Evolutionary conservation across 2,329 filamentous ascomycete genomes (phyloP).

Genomic region (Epichloe uncinata): DNA sequence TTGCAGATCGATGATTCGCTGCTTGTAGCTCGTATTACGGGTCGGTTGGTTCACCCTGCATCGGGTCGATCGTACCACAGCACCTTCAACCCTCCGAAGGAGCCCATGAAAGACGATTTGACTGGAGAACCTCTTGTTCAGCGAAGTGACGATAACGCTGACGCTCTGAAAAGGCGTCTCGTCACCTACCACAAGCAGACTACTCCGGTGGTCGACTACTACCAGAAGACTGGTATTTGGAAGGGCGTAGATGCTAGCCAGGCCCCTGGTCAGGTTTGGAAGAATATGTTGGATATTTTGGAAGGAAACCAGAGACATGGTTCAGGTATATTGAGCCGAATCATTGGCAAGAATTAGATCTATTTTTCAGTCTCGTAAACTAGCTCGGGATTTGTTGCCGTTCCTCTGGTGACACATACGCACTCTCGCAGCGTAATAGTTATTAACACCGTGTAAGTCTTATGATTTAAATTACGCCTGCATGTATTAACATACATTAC

Average conservation of each 20-base stretch:
- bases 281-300: constrained; percentile 77
- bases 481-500: constrained; percentile 7
- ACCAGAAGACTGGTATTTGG: constrained; percentile 97
- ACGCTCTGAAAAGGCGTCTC: constrained; percentile 88
- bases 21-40: constrained; percentile 90
- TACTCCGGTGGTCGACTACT: constrained; percentile 83
- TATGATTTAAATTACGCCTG: constrained; percentile 5
- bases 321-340: constrained; percentile 27
- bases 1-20: constrained; percentile 93
- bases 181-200: constrained; percentile 92
- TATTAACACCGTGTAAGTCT: constrained; percentile 3
- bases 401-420: not conserved
- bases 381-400: not conserved
- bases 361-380: not conserved
- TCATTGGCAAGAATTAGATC: constrained; percentile 16
- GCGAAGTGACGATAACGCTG: constrained; percentile 93
- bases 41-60: constrained; percentile 87
- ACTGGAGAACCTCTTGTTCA: constrained; percentile 95
- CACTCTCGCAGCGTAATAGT: not conserved
- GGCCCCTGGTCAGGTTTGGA: constrained; percentile 92
- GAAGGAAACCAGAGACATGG: constrained; percentile 33
- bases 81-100: constrained; percentile 96
- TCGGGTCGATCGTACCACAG: constrained; percentile 96
- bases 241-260: constrained; percentile 89
- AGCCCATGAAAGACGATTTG: constrained; percentile 85